A percentile compares a stretch with the other conserved stretches of the same genome.
phyloP scores from a whole-genome alignment of 805 yeast species.

The Sugiyamaella marilandica region DNA sequence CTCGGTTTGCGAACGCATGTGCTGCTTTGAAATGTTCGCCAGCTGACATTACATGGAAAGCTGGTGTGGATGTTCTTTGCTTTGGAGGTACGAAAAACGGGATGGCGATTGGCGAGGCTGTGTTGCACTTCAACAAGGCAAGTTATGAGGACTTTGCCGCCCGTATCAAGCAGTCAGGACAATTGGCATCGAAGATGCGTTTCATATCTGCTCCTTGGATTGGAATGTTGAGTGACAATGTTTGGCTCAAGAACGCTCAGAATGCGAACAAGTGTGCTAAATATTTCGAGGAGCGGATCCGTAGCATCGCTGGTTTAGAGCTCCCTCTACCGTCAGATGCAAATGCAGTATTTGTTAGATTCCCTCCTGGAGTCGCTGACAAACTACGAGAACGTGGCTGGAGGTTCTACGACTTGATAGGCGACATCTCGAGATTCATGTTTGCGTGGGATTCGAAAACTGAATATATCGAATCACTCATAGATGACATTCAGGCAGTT shows the following conservation, averaged over 20 bases:
- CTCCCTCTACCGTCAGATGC: constrained; percentile 3
- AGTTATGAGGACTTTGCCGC: constrained; percentile 3
- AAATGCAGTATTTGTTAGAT: constrained; percentile 8
- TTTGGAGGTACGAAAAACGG: constrained; percentile 9
- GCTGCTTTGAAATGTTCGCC: constrained; percentile 5
- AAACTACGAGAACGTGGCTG: not conserved
- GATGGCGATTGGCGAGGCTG: constrained; percentile 9
- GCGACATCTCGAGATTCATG: constrained; percentile 1
- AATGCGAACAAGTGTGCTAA: constrained; percentile 6
- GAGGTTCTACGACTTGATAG: constrained; percentile 7
- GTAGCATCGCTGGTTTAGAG: not conserved
- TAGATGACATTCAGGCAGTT: not conserved
- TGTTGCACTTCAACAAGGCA: constrained; percentile 4
- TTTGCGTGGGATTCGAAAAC: constrained; percentile 8
- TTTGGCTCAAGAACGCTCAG: constrained; percentile 8
- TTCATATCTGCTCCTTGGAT: constrained; percentile 9
- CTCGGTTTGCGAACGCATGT: constrained; percentile 8
- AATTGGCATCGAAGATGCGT: constrained; percentile 9
- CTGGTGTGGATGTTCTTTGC: constrained; percentile 8
- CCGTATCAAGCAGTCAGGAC: constrained; percentile 8
- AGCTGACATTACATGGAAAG: constrained; percentile 10
- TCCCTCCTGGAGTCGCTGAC: not conserved
- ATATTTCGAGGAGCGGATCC: not conserved
- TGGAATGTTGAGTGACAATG: constrained; percentile 1
- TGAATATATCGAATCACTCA: not conserved